These are phyloP conservation scores for Malassezia restricta DNA, from an alignment of 1,284 basidiomycete genomes.

Conservation along the genomic window DNA sequence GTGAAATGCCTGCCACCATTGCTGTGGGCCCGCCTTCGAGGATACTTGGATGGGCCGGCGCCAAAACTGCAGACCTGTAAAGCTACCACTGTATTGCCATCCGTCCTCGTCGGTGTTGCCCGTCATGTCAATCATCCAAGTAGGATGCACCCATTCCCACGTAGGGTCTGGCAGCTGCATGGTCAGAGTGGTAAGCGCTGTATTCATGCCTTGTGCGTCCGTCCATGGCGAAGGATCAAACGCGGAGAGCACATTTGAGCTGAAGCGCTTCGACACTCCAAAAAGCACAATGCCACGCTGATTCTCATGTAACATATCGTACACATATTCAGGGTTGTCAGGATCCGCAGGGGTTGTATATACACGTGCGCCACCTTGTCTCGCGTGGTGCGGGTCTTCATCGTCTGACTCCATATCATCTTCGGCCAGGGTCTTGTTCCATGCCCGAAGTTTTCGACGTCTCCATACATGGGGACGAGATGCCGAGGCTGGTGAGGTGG, in stretches of 20 bases:
- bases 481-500: not conserved
- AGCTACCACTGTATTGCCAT: constrained; percentile 43
- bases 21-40: not conserved
- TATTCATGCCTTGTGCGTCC: constrained; percentile 22
- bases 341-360: not conserved
- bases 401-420: constrained; percentile 12
- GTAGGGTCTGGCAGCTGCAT: constrained; percentile 42
- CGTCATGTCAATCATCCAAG: constrained; percentile 45
- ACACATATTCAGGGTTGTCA: constrained; percentile 14
- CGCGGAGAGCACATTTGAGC: constrained; percentile 33
- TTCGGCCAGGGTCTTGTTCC: constrained; percentile 15
- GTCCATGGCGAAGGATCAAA: constrained; percentile 43
- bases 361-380: constrained; percentile 1
- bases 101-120: constrained; percentile 44
- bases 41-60: constrained; percentile 4
- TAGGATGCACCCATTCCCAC: constrained; percentile 44
- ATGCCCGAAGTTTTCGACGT: constrained; percentile 3
- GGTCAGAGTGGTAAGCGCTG: constrained; percentile 37
- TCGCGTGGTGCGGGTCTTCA: constrained; percentile 6
- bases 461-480: constrained; percentile 1
- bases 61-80: constrained; percentile 16
- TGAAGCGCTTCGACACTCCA: constrained; percentile 39
- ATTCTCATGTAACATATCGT: constrained; percentile 43
- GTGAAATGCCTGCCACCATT: constrained; percentile 7
- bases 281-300: constrained; percentile 41